Evolutionary conservation across 2,329 filamentous ascomycete species (phyloP), one percentile per base, ranked within the genome.

Genomic region (Sporothrix humicola): DNA sequence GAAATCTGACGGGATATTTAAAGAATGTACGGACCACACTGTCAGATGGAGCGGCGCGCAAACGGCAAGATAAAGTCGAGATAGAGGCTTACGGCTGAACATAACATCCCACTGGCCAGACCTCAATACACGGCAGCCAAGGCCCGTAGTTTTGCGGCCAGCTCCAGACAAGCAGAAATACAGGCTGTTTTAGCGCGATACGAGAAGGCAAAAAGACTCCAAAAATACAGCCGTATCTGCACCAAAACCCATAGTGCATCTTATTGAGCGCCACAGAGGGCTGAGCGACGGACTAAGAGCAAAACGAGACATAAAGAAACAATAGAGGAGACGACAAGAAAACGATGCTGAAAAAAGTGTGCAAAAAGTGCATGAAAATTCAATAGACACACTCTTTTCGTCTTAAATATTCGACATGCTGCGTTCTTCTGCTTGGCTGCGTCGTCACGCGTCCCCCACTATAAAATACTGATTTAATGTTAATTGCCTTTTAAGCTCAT

Each of bases 391-490:
- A n/a, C 17, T 20, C 9, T 15, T 66, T 69, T 44, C 66, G 48
- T 52, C 46, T 56, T n/a, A 37, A 56, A 56, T 44, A 8, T n/a
- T 37, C 48, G 66, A n/a, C 26, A 52, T 42, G 9, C 63, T 50
- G 63, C 59, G 37, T 20, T 12, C 31, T n/a, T 44, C 17, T 63
- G 37, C 59, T 65, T 65, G 42, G 42, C 61, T 65, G 61, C 61
- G n/a, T 65, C 42, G 61, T 26, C 61, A 26, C 20, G 61, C 31
- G 8, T 44, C 42, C 48, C 42, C 61, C 61, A 66, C 42, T 66
- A 20, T 6, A 48, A 66, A 10, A 26, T 6, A 56, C 31, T 37
- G 31, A 7, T 37, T 37, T 37, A 37, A 37, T 37, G 31, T 37
- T 37, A 37, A 37, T 37, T 37, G 31, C 31, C 5, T n/a, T 42